Conservation (phyloP, 768 basidiomycete species). For the Pulveroboletus ravenelii region DNA sequence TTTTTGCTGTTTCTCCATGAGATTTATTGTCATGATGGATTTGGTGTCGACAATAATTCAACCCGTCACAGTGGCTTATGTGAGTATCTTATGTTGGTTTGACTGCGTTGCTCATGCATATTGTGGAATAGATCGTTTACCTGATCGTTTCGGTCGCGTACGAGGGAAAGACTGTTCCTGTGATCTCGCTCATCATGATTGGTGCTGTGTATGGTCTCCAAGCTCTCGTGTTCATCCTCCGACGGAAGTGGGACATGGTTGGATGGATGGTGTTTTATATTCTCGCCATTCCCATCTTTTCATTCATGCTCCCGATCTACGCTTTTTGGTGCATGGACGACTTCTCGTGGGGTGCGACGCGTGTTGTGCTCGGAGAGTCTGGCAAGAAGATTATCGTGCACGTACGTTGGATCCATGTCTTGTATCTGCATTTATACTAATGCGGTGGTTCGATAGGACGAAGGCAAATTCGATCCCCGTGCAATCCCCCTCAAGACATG, state of each 20-base stretch:
- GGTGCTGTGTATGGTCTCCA: conserved; percentile 93
- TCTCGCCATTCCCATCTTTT: conserved; percentile 88
- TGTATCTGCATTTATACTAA: conserved; percentile 7
- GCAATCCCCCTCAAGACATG: conserved; percentile 94
- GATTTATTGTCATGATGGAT: conserved; percentile 97
- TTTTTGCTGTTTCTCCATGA: conserved; percentile 99
- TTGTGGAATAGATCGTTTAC: conserved; percentile 63
- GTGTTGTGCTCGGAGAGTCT: conserved; percentile 87
- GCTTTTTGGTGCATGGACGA: conserved; percentile 99
- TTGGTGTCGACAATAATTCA: conserved; percentile 81
- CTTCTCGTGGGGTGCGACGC: conserved; percentile 93
- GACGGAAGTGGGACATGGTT: conserved; percentile 98
- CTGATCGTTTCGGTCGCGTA: conserved; percentile 77
- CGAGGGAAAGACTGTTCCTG: conserved; percentile 63
- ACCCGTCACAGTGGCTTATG: conserved; percentile 85
- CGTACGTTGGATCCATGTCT: conserved; percentile 42
- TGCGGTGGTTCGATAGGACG: conserved; percentile 54
- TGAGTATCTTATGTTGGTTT: conserved; percentile 41
- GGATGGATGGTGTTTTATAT: conserved; percentile 98
- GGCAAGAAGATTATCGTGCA: conserved; percentile 96
- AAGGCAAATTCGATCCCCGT: conserved; percentile 94
- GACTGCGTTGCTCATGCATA: conserved; percentile 3
- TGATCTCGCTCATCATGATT: conserved; percentile 86
- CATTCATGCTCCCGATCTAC: conserved; percentile 88
- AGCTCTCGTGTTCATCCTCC: conserved; percentile 84